Conservation (phyloP, 371 early-diverging fungal species). For the Mucor mucedo region DNA sequence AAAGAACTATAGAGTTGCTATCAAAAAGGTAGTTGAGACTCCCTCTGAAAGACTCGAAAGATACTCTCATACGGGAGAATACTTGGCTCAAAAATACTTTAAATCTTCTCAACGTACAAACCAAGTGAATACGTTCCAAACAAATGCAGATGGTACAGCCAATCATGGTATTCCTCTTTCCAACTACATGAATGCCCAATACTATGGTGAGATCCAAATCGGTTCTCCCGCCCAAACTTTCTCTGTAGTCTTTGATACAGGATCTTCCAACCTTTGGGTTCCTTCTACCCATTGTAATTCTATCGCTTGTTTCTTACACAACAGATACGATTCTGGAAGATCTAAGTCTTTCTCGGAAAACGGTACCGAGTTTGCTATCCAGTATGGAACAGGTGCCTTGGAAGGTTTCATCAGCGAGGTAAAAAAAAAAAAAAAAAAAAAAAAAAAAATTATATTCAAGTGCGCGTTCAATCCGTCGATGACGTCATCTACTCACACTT, state of each 20-base stretch:
- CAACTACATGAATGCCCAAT: slow-evolving; percentile 95
- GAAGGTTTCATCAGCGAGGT: slow-evolving; percentile 87
- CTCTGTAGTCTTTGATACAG: slow-evolving; percentile 94
- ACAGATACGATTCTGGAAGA: slow-evolving; percentile 74
- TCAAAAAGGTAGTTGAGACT: slow-evolving; percentile 73
- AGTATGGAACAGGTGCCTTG: slow-evolving; percentile 88
- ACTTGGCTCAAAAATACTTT: slow-evolving; percentile 80
- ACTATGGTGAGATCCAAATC: slow-evolving; percentile 85
- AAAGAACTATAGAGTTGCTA: slow-evolving; percentile 53
- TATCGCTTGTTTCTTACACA: slow-evolving; percentile 92
- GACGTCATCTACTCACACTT: neutral
- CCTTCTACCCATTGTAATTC: slow-evolving; percentile 89
- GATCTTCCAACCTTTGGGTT: slow-evolving; percentile 93
- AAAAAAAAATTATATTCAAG: neutral
- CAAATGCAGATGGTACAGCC: slow-evolving; percentile 58
- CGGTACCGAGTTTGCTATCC: slow-evolving; percentile 88
- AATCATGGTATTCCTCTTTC: slow-evolving; percentile 82
- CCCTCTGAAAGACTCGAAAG: slow-evolving; percentile 64
- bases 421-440: slow-evolving; percentile 31
- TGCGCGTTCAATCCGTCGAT: neutral
- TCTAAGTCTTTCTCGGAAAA: slow-evolving; percentile 76
- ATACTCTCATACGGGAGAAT: slow-evolving; percentile 64
- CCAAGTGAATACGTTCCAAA: slow-evolving; percentile 45
- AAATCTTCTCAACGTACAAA: slow-evolving; percentile 41
- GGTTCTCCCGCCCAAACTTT: slow-evolving; percentile 91